Evolutionary conservation across 805 yeast species (phyloP).

Genomic region (Starmerella scarabaei): DNA sequence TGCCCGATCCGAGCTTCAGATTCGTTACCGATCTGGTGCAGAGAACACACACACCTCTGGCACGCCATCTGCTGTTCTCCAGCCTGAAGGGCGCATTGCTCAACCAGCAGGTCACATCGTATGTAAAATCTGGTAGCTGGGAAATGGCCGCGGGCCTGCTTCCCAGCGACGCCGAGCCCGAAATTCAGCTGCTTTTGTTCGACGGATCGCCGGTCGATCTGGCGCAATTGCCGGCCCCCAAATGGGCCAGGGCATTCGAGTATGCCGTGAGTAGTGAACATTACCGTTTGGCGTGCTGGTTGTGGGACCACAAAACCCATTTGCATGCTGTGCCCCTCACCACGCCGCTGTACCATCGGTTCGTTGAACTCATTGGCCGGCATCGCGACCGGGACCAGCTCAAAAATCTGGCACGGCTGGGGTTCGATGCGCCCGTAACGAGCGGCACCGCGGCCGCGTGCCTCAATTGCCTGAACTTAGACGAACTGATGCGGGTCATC

Average conservation of each 20-base stretch:
- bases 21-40: conserved; percentile 3
- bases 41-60: conserved; percentile 3
- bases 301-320: conserved; percentile 8
- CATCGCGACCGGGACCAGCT: conserved; percentile 6
- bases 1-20: conserved; percentile 1
- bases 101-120: not conserved
- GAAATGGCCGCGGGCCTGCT: not conserved
- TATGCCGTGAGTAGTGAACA: conserved; percentile 2
- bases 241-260: conserved; percentile 8
- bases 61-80: conserved; percentile 3
- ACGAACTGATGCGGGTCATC: not conserved
- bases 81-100: not conserved
- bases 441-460: conserved; percentile 9
- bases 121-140: not conserved
- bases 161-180: not conserved
- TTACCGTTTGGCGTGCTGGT: conserved; percentile 1
- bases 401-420: not conserved
- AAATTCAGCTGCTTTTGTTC: not conserved
- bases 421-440: conserved; percentile 2
- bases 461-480: conserved; percentile 5
- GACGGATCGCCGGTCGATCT: not conserved
- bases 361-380: conserved; percentile 8
- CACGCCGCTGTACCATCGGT: not conserved
- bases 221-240: not conserved
- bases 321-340: not conserved